Percentiles rank a stretch among this genome's conserved stretches.
phyloP scores from a whole-genome alignment of 2,329 filamentous ascomycete genomes.

The Clonostachys rhizophaga region DNA sequence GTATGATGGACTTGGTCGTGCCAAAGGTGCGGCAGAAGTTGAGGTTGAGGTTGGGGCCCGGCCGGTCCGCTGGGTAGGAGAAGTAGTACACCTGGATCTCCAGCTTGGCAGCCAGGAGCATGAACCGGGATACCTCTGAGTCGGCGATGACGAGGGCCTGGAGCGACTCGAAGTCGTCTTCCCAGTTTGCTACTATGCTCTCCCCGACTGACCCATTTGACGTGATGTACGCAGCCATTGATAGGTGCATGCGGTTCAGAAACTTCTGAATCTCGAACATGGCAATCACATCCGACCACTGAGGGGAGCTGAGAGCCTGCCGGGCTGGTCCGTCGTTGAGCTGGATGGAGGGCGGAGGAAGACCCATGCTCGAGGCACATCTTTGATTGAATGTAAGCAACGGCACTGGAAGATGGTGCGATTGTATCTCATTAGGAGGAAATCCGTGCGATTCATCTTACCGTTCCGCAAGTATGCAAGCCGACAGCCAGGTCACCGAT shows the following conservation, averaged over 20 bases:
- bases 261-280: slow-evolving; percentile 46
- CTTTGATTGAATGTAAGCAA: slow-evolving; percentile 14
- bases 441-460: slow-evolving; percentile 9
- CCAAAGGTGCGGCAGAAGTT: slow-evolving; percentile 15
- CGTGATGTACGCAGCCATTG: slow-evolving; percentile 40
- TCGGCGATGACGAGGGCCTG: slow-evolving; percentile 38
- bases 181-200: slow-evolving; percentile 39
- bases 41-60: slow-evolving; percentile 3
- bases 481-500: slow-evolving; percentile 46
- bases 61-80: slow-evolving; percentile 13
- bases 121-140: slow-evolving; percentile 43
- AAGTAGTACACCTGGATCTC: slow-evolving; percentile 51
- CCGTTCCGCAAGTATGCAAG: slow-evolving; percentile 47
- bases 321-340: slow-evolving; percentile 39
- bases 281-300: slow-evolving; percentile 35
- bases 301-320: slow-evolving; percentile 27
- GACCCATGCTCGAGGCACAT: slow-evolving; percentile 35
- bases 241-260: slow-evolving; percentile 40
- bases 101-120: slow-evolving; percentile 41
- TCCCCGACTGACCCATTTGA: slow-evolving; percentile 40
- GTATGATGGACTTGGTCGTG: slow-evolving; percentile 32
- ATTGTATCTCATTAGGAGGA: too few relatives aligned
- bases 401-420: neutral
- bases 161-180: slow-evolving; percentile 46
- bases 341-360: slow-evolving; percentile 44